Base-by-base conservation (phyloP, 2,329 filamentous ascomycete species). In the Metarhizium rileyi region DNA sequence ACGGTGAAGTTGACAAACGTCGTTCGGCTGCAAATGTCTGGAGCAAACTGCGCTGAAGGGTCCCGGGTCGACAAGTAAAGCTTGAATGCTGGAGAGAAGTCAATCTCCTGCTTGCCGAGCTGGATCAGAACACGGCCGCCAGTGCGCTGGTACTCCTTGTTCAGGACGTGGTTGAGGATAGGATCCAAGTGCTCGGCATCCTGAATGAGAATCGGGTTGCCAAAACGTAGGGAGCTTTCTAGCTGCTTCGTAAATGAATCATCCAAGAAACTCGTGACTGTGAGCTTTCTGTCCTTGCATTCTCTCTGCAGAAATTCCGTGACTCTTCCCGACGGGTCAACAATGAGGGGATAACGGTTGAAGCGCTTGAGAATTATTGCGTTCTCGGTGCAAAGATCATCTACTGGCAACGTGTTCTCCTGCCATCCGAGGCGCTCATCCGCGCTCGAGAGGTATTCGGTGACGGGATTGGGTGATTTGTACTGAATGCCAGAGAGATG, bases 1-100 rank as follows among this genome's bases (percentile, higher is more conserved):
- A 98, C 91, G 1, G 94, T 97, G 60, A 98, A 98, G 71, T 98
- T 98, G 77, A 98, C 93, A 69, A 98, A 95, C 0, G 94, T 98
- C 6, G 93, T 97, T 61, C 94, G 82, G 75, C 90, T 95, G 81
- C 94, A 98, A 55, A 98, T 89, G 63, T 98, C 93, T 0, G 93
- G 94, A 7, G 93, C 83, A 66, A 98, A 98, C 7, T 85, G 88
- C 25, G 93, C 91, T 40, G 94, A 98, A 1, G 94, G 94, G 71
- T 98, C 93, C 61, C 91, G 80, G 2, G 94, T 98, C 0, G 91
- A 96, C 36, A 98, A 74, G 66, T 95, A 98, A 28, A 98, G 78
- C 70, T 86, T 93, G 77, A 98, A 98, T 0, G 90, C 83, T 1
- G 93, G 91, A 46, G 93, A 98, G 70, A 98, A 98, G 68, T 98